Evolutionary conservation across 2,329 filamentous ascomycete genomes (phyloP), one percentile per base, ranked within the genome.

Genomic region (Colletotrichum orchidophilum): DNA sequence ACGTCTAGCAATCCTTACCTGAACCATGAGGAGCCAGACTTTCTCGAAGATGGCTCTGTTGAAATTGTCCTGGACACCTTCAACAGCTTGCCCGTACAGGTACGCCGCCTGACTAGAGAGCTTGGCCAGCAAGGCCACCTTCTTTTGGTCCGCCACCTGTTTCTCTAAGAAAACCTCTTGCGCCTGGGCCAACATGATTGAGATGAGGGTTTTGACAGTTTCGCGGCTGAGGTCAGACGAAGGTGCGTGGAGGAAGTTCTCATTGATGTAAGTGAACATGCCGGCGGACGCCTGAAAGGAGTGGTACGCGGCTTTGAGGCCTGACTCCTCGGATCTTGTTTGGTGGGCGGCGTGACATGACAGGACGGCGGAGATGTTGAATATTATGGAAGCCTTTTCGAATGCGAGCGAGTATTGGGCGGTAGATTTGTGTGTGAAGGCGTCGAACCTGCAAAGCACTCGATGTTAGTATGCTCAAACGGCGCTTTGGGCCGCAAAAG

Each of bases 201-300:
- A 90, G 79, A 99, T 98, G 74, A 99, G 83, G 0, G 94, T 95
- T 84, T 98, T 98, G 77, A 99, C 94, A 0, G 96, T 99, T 61
- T 99, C 96, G 72, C 96, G 87, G 80, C 95, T 98, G 58, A 99
- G 84, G 78, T 99, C 96, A n/a, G 94, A 95, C 9, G 95, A 98
- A 0, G 97, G 96, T 1, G 96, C 96, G 78, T 99, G 96, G 42
- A 99, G 86, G 80, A 99, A 99, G 84, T 99, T 99, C 83, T 99
- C 96, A 82, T 99, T 99, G 85, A 99, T 99, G 78, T 99, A 99
- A 63, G 96, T 98, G 82, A 98, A 99, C 96, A 99, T 99, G 84
- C 96, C 96, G 11, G 96, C 96, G 8, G 96, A 95, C 50, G 96
- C 96, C 82, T 99, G 96, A 84, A 98, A 98, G 24, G 95, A 98